These are phyloP conservation scores for Guillardia theta DNA, from an alignment of 78 protist species.

Conservation along the genomic window DNA sequence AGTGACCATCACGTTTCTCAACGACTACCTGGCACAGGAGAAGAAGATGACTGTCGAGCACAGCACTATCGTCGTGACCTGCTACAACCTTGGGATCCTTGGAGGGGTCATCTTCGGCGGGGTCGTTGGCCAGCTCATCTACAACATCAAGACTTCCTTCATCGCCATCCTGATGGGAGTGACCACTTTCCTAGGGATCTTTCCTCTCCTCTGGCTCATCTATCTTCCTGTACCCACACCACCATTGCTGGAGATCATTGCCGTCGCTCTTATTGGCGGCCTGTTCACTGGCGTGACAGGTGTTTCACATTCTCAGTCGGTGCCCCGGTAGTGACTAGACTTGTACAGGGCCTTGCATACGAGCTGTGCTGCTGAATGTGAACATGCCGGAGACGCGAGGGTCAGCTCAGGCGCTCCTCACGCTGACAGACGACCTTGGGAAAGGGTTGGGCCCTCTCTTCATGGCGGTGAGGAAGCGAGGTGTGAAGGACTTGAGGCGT, in stretches of 20 bases:
- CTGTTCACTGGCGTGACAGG: background rate
- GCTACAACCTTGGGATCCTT: background rate
- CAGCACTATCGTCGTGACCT: background rate
- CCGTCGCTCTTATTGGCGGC: background rate
- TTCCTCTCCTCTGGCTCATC: background rate
- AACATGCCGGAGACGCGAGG: background rate
- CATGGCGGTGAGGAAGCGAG: too few species aligned
- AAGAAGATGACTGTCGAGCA: background rate
- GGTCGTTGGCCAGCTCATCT: background rate
- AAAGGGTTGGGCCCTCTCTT: background rate
- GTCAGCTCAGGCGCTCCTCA: background rate
- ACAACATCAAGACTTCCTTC: background rate
- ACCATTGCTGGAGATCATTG: background rate
- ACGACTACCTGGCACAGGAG: background rate
- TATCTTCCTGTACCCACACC: background rate
- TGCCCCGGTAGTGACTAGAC: background rate
- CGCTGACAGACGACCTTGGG: background rate
- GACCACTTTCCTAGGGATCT: background rate
- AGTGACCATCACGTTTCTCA: background rate
- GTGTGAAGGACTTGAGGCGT: too few species aligned
- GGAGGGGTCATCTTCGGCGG: background rate
- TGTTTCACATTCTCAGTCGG: background rate
- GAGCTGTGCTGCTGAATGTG: background rate
- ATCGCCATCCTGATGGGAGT: background rate
- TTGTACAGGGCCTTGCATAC: background rate